Percentiles rank a stretch among this genome's conserved stretches.
Conservation (phyloP, 495 filamentous ascomycete genomes). For the Penicillium dipodomyicola region DNA sequence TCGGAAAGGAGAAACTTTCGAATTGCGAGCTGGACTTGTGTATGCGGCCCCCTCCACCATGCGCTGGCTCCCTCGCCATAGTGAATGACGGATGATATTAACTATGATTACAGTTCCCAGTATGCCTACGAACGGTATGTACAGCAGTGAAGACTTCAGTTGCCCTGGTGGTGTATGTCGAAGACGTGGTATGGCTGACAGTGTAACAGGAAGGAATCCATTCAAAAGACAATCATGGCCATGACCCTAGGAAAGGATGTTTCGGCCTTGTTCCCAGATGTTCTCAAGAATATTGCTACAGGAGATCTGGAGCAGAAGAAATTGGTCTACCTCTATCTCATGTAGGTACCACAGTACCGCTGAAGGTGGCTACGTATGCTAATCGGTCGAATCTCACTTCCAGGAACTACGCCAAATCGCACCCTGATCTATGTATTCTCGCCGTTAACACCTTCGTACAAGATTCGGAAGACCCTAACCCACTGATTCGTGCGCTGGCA, state of each 20-base stretch:
- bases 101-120: conserved; percentile 62
- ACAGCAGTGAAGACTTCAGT: not conserved
- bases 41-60: conserved; percentile 37
- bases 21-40: conserved; percentile 93
- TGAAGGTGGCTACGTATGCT: conserved; percentile 14
- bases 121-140: conserved; percentile 92
- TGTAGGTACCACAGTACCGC: conserved; percentile 56
- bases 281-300: conserved; percentile 98
- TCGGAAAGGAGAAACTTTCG: conserved; percentile 96
- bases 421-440: conserved; percentile 97
- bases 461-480: conserved; percentile 98
- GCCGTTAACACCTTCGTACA: conserved; percentile 99
- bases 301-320: conserved; percentile 97
- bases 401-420: conserved; percentile 99
- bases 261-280: conserved; percentile 94
- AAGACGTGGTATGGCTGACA: conserved; percentile 28
- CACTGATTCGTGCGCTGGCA: conserved; percentile 87
- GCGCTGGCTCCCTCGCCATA: conserved; percentile 14
- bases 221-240: conserved; percentile 99
- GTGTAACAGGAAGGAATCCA: conserved; percentile 79
- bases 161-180: conserved; percentile 1
- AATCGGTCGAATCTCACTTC: conserved; percentile 7
- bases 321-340: conserved; percentile 96
- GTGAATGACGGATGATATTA: conserved; percentile 22
- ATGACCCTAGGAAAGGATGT: conserved; percentile 99